Conservation (phyloP, 352 stramenopile genomes). For the Pythium grandisporangium region DNA sequence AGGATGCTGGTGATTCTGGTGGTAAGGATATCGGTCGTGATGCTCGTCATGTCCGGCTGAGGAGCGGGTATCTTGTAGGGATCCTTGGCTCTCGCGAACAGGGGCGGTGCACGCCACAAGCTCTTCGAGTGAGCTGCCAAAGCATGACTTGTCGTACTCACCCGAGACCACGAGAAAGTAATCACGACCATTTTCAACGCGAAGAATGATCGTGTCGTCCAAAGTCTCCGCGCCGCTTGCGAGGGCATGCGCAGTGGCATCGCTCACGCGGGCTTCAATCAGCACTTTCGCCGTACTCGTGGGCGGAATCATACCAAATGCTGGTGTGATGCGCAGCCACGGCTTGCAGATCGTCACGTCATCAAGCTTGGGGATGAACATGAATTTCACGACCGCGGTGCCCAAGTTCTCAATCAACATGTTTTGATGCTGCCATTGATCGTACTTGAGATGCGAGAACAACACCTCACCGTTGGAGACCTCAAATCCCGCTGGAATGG, state of each 20-base stretch:
- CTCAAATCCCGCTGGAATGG: neutral
- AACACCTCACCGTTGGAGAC: constrained; percentile 28
- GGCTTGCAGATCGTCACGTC: constrained; percentile 85
- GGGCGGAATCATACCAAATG: constrained; percentile 83
- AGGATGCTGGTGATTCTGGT: constrained; percentile 17
- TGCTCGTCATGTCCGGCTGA: constrained; percentile 6
- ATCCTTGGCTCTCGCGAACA: constrained; percentile 51
- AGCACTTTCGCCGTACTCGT: constrained; percentile 80
- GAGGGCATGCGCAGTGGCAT: constrained; percentile 80
- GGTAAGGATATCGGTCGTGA: constrained; percentile 11
- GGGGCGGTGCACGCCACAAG: constrained; percentile 87
- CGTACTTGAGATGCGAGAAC: constrained; percentile 60
- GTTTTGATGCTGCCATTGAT: constrained; percentile 44
- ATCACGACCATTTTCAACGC: constrained; percentile 94
- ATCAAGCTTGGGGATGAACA: constrained; percentile 88
- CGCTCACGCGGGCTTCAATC: constrained; percentile 88
- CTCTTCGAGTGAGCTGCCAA: constrained; percentile 93
- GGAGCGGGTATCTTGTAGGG: constrained; percentile 4
- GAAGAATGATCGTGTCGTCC: constrained; percentile 95
- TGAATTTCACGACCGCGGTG: constrained; percentile 91
- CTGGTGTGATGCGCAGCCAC: constrained; percentile 89
- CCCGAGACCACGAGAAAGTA: constrained; percentile 93
- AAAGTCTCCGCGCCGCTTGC: constrained; percentile 88
- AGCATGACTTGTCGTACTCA: constrained; percentile 91
- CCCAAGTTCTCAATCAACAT: constrained; percentile 88